phyloP scores from a whole-genome alignment of 371 early-diverging fungal species.

The Actinomucor elegans region DNA sequence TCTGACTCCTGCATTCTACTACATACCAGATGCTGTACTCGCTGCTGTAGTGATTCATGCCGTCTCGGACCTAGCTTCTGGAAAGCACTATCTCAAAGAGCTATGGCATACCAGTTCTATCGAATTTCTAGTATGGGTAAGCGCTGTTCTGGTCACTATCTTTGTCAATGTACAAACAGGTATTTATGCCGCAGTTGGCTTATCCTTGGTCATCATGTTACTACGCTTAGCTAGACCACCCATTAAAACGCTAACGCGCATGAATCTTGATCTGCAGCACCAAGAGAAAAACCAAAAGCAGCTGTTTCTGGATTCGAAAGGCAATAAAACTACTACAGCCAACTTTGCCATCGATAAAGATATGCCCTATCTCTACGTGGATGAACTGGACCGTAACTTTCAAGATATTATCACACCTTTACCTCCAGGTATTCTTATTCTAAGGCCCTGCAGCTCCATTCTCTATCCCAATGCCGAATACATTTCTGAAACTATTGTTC shows the following conservation, averaged over 20 bases:
- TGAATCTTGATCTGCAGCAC: background rate
- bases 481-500: constrained; percentile 15
- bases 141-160: constrained; percentile 61
- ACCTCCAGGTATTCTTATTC: constrained; percentile 13
- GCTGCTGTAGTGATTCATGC: constrained; percentile 81
- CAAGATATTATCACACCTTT: background rate
- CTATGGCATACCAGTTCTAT: constrained; percentile 42
- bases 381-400: constrained; percentile 19
- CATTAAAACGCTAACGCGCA: constrained; percentile 23
- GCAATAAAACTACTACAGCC: constrained; percentile 34
- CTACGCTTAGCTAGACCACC: constrained; percentile 62
- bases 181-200: constrained; percentile 58
- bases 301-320: constrained; percentile 38
- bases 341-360: background rate
- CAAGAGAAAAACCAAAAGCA: background rate
- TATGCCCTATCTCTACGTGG: constrained; percentile 13
- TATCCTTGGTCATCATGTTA: constrained; percentile 60
- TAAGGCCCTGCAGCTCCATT: constrained; percentile 9
- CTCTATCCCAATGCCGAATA: constrained; percentile 22
- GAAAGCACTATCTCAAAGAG: constrained; percentile 25
- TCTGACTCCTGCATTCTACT: constrained; percentile 82
- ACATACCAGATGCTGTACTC: constrained; percentile 78
- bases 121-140: constrained; percentile 52
- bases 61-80: constrained; percentile 56
- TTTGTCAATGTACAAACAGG: constrained; percentile 65